These are phyloP conservation scores for Penstemon newberryi DNA, from an alignment of 257 asterid species.

Conservation along the genomic window DNA sequence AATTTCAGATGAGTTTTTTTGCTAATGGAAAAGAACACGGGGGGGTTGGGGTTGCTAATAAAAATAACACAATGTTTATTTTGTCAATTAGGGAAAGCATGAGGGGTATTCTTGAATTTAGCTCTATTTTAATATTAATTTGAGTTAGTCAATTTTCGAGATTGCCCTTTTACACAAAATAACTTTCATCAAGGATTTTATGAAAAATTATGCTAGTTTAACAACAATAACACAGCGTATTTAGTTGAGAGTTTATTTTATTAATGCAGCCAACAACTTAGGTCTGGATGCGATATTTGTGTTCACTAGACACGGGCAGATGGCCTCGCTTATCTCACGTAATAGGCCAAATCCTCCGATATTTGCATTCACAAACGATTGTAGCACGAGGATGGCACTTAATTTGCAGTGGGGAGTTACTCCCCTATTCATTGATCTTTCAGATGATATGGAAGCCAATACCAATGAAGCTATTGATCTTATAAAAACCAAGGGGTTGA, in stretches of 20 bases:
- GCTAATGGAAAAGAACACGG: too few relatives aligned
- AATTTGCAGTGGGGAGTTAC: constrained; percentile 83
- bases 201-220: too few relatives aligned
- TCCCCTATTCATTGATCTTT: constrained; percentile 57
- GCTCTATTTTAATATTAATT: too few relatives aligned
- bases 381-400: constrained; percentile 70
- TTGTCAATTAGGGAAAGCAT: too few relatives aligned
- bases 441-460: constrained; percentile 77
- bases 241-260: not conserved
- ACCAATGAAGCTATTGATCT: constrained; percentile 47
- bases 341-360: constrained; percentile 79
- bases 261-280: constrained; percentile 66
- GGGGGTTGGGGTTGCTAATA: too few relatives aligned
- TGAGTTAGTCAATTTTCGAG: too few relatives aligned
- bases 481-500: constrained; percentile 57
- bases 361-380: constrained; percentile 70
- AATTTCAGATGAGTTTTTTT: too few relatives aligned
- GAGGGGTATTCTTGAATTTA: too few relatives aligned
- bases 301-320: constrained; percentile 72
- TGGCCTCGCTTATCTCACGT: constrained; percentile 79
- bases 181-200: too few relatives aligned
- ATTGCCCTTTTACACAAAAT: too few relatives aligned
- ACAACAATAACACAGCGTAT: too few relatives aligned
- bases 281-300: constrained; percentile 80
- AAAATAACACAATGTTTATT: too few relatives aligned